A percentile compares a stretch with the other conserved stretches of the same genome.
Conservation (phyloP, 257 asterid genomes). For the Scutellaria galericulata region DNA sequence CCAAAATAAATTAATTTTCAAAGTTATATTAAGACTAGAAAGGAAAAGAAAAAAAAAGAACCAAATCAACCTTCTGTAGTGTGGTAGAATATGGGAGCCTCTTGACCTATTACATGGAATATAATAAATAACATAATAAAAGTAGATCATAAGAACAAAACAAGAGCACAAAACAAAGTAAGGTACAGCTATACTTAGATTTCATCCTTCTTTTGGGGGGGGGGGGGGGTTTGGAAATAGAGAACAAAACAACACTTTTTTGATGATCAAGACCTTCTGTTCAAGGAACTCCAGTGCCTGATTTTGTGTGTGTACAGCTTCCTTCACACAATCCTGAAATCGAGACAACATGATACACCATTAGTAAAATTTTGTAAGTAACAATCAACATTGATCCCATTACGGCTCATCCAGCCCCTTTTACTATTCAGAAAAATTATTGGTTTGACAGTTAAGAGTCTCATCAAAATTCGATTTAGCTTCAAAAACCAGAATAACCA, state of each 20-base stretch:
- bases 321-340: slow-evolving; percentile 82
- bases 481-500: slow-evolving; percentile 16
- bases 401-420: slow-evolving; percentile 26
- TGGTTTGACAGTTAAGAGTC: slow-evolving; percentile 15
- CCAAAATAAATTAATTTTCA: neutral
- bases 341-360: slow-evolving; percentile 26
- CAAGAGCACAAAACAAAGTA: too few species aligned
- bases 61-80: slow-evolving; percentile 47
- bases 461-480: slow-evolving; percentile 1
- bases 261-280: slow-evolving; percentile 55
- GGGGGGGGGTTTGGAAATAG: too few species aligned
- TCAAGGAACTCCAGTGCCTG: slow-evolving; percentile 88
- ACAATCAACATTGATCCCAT: neutral
- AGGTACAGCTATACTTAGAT: neutral
- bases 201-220: too few species aligned
- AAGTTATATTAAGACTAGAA: slow-evolving; percentile 13
- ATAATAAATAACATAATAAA: slow-evolving; percentile 27
- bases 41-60: neutral
- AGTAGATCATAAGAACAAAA: neutral
- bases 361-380: neutral
- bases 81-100: slow-evolving; percentile 34
- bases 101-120: slow-evolving; percentile 58
- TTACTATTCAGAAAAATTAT: neutral
- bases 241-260: slow-evolving; percentile 3
- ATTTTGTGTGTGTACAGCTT: slow-evolving; percentile 62